Evolutionary conservation across 83 land plant genomes (phyloP).

Genomic region (Diphasiastrum complanatum): DNA sequence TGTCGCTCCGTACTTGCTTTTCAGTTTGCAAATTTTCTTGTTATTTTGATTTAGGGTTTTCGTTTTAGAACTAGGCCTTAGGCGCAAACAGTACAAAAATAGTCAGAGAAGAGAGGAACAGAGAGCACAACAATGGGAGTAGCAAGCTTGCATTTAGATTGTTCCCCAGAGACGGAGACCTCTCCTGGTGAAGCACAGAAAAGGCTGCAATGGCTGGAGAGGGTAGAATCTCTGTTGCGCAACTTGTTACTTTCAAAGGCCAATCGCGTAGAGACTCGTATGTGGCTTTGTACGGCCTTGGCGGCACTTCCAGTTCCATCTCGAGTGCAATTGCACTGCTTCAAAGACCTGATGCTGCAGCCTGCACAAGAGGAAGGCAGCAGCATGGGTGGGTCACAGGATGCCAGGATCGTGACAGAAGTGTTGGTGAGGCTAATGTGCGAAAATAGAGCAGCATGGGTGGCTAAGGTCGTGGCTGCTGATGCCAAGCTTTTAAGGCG

Average conservation of each 20-base stretch:
- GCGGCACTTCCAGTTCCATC: slow-evolving; percentile 10
- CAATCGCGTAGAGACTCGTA: slow-evolving; percentile 21
- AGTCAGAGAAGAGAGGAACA: no score
- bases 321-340: slow-evolving; percentile 9
- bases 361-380: background rate
- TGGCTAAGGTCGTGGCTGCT: slow-evolving; percentile 7
- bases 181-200: slow-evolving; percentile 9
- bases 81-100: no score
- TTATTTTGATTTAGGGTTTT: no score
- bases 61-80: no score
- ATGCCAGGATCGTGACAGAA: background rate
- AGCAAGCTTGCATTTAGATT: no score
- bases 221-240: slow-evolving; percentile 10
- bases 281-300: slow-evolving; percentile 23
- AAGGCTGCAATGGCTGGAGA: slow-evolving; percentile 19
- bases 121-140: no score
- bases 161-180: no score
- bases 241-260: no score
- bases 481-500: slow-evolving; percentile 13
- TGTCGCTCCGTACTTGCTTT: no score
- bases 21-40: no score
- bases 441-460: slow-evolving; percentile 13
- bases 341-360: slow-evolving; percentile 19
- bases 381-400: background rate
- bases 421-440: slow-evolving; percentile 18